phyloP scores from a whole-genome alignment of 2,329 filamentous ascomycete genomes.

The Aspergillus udagawae region DNA sequence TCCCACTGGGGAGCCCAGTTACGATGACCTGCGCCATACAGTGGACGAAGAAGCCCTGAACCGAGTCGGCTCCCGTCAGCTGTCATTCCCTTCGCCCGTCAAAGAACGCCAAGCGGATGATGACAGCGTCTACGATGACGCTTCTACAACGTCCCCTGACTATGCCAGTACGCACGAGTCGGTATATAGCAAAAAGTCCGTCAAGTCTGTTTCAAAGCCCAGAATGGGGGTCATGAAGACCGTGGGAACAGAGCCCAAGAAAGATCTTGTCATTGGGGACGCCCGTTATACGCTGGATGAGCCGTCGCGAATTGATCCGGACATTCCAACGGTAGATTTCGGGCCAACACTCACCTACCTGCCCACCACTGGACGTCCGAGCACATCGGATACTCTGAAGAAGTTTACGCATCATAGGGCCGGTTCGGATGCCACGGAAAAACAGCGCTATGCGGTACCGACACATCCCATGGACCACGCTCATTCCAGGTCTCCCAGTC shows the following conservation, averaged over 20 bases:
- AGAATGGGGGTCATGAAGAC: conserved; percentile 77
- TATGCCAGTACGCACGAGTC: conserved; percentile 69
- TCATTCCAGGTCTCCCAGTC: conserved; percentile 39
- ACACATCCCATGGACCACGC: conserved; percentile 25
- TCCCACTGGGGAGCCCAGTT: conserved; percentile 29
- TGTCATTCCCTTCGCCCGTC: conserved; percentile 22
- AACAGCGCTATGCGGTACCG: conserved; percentile 17
- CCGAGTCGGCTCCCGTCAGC: conserved; percentile 37
- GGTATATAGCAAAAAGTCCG: conserved; percentile 40
- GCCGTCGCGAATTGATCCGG: conserved; percentile 38
- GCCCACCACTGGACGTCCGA: conserved; percentile 52
- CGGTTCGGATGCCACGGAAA: conserved; percentile 32
- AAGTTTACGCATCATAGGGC: conserved; percentile 29
- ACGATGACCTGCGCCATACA: conserved; percentile 41
- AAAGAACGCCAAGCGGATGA: conserved; percentile 28
- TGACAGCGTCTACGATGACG: conserved; percentile 55
- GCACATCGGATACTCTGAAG: conserved; percentile 51
- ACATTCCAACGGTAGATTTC: conserved; percentile 76
- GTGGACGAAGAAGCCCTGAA: conserved; percentile 50
- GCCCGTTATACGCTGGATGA: conserved; percentile 40
- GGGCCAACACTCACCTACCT: conserved; percentile 74
- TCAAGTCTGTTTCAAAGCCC: conserved; percentile 51
- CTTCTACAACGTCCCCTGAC: conserved; percentile 65
- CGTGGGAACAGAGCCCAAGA: conserved; percentile 56
- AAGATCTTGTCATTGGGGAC: conserved; percentile 46